These are phyloP conservation scores for Sedum album DNA, from an alignment of 164 flowering plant species.

Conservation along the genomic window DNA sequence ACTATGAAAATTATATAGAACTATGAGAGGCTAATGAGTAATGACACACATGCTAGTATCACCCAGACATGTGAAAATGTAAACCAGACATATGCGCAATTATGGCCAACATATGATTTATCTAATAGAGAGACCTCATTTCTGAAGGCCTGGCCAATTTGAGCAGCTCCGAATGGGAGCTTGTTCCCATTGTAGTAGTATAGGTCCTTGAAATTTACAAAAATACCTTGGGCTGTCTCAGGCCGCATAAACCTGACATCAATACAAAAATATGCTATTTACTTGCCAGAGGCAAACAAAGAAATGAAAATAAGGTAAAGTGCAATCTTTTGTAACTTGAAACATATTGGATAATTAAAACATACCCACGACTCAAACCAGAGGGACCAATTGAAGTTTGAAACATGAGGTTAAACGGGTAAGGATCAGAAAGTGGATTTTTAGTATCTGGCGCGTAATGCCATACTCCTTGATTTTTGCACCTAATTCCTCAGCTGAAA, in stretches of 20 bases:
- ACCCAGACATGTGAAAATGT: background rate
- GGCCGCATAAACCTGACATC: slow-evolving; percentile 88
- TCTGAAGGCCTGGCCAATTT: slow-evolving; percentile 98
- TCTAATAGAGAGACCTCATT: slow-evolving; percentile 59
- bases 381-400: slow-evolving; percentile 97
- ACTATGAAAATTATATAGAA: background rate
- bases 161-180: slow-evolving; percentile 99
- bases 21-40: background rate
- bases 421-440: slow-evolving; percentile 86
- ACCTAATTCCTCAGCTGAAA: slow-evolving; percentile 77
- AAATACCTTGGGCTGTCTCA: slow-evolving; percentile 98
- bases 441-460: slow-evolving; percentile 90
- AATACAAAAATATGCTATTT: background rate
- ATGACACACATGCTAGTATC: background rate
- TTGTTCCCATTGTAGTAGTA: slow-evolving; percentile 95
- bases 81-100: background rate
- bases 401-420: slow-evolving; percentile 96
- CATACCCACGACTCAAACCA: slow-evolving; percentile 69
- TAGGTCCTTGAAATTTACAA: slow-evolving; percentile 88
- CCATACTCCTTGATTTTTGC: slow-evolving; percentile 88
- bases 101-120: background rate
- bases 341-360: too few relatives aligned
- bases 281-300: background rate
- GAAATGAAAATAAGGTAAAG: background rate
- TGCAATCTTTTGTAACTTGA: background rate